Evolutionary conservation across 805 yeast species (phyloP), one percentile per base, ranked within the genome.

Genomic region (Scheffersomyces lignosus): DNA sequence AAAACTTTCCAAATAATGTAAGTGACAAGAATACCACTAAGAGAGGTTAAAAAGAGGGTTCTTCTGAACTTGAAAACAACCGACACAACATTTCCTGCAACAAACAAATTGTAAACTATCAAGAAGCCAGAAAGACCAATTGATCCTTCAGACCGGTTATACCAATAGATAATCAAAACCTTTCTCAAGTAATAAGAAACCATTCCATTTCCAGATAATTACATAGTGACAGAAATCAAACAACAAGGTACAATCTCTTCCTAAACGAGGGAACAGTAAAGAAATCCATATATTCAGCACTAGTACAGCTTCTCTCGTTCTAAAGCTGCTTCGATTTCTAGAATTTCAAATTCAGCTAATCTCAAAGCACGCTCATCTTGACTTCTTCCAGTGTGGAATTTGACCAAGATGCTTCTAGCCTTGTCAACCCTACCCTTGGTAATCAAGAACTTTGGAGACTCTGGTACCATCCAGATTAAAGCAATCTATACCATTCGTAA

Each of bases 81-180:
- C 5, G 47, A 34, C 7, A 62, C 56, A 38, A 51, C 49, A 8
- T 37, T 33, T 27, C 41, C 30, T 7, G 66, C 50, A 34, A 59
- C 43, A 15, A 56, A 60, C 45, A 68, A 66, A 60, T 74, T 73
- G 54, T 64, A 75, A 40, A 71, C 56, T 69, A 66, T 70, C 44
- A 75, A 64, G 41, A 71, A 70, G 37, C 76, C 80, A 51, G 77
- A 76, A 51, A 76, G 66, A 33, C 70, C 37, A 76, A 64, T 54
- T 77, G 77, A 37, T 59, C 56, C 33, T 56, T 56, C 16, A 65
- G 57, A n/a, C 62, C 64, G 31, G 74, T 73, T 47, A 77, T 72
- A 40, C 83, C 81, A 52, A 78, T 75, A 17, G 78, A 69, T n/a
- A 39, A 58, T 51, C 45, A 78, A 64, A 12, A 78, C 82, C 47